Conservation (phyloP, 345 rosid species). For the Heritiera littoralis region DNA sequence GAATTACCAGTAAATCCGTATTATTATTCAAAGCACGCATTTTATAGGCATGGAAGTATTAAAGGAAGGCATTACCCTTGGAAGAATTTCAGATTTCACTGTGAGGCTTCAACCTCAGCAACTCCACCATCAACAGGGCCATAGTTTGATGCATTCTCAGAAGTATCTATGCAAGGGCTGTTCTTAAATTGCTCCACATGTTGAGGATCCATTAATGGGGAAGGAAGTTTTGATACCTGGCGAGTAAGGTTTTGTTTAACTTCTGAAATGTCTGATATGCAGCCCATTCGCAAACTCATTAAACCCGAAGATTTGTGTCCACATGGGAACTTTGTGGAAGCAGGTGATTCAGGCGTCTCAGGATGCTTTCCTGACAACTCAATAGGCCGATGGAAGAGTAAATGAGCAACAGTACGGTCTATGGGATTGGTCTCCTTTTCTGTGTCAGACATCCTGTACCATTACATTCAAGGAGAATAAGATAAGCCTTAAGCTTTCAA, state of each 20-base stretch:
- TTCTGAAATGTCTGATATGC: conserved; percentile 32
- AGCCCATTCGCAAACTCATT: conserved; percentile 28
- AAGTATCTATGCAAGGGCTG: conserved; percentile 25
- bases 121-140: conserved; percentile 28
- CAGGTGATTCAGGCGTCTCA: conserved; percentile 62
- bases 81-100: neutral
- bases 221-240: conserved; percentile 32
- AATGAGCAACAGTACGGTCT: conserved; percentile 83
- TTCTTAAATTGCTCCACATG: conserved; percentile 17
- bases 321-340: conserved; percentile 41
- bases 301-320: conserved; percentile 36
- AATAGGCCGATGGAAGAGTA: conserved; percentile 78
- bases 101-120: conserved; percentile 5
- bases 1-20: conserved; percentile 13
- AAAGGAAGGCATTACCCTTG: conserved; percentile 11
- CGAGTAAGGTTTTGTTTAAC: conserved; percentile 21
- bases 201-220: conserved; percentile 20
- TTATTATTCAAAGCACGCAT: neutral
- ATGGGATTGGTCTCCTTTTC: conserved; percentile 91
- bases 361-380: conserved; percentile 49
- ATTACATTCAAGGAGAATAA: conserved; percentile 1
- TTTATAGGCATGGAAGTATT: neutral
- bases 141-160: conserved; percentile 33
- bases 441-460: conserved; percentile 36
- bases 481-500: neutral